Base-by-base conservation (phyloP, 2,329 filamentous ascomycete species). In the Rugonectria rugulosa region DNA sequence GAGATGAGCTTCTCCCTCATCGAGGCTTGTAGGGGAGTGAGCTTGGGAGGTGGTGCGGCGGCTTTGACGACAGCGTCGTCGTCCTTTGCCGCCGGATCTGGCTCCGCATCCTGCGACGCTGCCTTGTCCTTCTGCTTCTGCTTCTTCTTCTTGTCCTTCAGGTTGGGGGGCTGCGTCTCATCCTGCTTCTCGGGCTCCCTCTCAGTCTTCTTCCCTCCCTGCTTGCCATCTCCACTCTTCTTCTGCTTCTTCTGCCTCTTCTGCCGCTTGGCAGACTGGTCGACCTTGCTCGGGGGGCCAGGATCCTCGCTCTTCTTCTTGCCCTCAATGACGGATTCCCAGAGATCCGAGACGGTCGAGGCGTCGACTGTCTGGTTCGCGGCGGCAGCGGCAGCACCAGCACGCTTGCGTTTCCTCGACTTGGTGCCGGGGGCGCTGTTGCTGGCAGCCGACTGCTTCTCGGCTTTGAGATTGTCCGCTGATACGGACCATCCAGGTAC, bases 1-100 rank as follows among this genome's bases (percentile, higher is more conserved):
- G 93, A 96, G 60, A 96, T 83, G 60, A 99, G 87, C 79, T 99
- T 99, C 70, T 92, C 89, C 59, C 91, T 88, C 95, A 99, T 99
- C 4, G 91, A 88, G 51, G 89, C 87, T 80, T 99, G 95, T 53
- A 99, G 87, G 4, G 95, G 92, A 1, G 95, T 99, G 68, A 99
- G 85, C 65, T 90, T 91, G 59, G 74, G 70, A 23, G 76, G 70
- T n/a, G 48, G 23, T 47, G 61, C 53, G 19, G 27, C 66, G 27
- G 66, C 45, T 47, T 69, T 65, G 29, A 60, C 15, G 23, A 64
- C 58, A 57, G 62, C 45, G 19, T 66, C 62, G 43, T 67, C 19
- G 19, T 54, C 60, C 8, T 69, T 63, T 27, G 56, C 20, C 9
- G 56, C 8, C n/a, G 37, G 12, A 23, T 40, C 37, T 24, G 20